phyloP scores from a whole-genome alignment of 495 filamentous ascomycete genomes.

The Aspergillus wentii region DNA sequence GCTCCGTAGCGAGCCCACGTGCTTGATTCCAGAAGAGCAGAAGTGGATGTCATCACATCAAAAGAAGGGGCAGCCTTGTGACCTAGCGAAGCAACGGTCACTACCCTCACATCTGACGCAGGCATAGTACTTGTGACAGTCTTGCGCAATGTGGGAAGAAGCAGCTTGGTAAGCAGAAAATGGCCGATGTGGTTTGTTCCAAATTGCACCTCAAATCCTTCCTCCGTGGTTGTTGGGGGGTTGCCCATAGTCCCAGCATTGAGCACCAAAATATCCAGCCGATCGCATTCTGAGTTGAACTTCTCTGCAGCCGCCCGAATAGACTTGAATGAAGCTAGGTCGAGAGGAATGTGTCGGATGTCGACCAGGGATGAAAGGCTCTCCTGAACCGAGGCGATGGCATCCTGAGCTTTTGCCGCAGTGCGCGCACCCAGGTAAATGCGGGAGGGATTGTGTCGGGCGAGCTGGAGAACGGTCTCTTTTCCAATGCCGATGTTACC shows the following conservation, averaged over 20 bases:
- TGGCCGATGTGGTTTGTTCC: constrained; percentile 71
- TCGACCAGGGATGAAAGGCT: constrained; percentile 35
- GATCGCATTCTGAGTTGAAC: constrained; percentile 41
- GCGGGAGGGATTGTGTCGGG: constrained; percentile 52
- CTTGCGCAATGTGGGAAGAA: constrained; percentile 54
- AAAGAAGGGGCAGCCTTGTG: constrained; percentile 50
- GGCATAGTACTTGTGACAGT: constrained; percentile 28
- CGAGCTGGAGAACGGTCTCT: constrained; percentile 57
- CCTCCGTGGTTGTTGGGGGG: constrained; percentile 40
- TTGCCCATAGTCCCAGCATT: constrained; percentile 67
- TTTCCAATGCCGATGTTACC: constrained; percentile 65
- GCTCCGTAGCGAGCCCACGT: constrained; percentile 47
- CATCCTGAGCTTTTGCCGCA: constrained; percentile 42
- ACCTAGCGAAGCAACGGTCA: constrained; percentile 20
- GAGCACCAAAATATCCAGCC: constrained; percentile 61
- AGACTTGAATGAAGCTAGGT: constrained; percentile 49
- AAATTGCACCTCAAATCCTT: constrained; percentile 69
- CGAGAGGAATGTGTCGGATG: constrained; percentile 45
- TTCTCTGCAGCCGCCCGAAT: constrained; percentile 41
- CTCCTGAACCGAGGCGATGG: constrained; percentile 46
- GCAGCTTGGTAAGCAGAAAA: constrained; percentile 56
- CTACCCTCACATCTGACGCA: constrained; percentile 14
- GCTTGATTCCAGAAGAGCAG: constrained; percentile 9
- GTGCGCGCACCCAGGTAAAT: constrained; percentile 63
- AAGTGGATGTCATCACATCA: constrained; percentile 32